These are phyloP conservation scores for Aspergillus terreus DNA, from an alignment of 2,329 filamentous ascomycete genomes.

Conservation along the genomic window DNA sequence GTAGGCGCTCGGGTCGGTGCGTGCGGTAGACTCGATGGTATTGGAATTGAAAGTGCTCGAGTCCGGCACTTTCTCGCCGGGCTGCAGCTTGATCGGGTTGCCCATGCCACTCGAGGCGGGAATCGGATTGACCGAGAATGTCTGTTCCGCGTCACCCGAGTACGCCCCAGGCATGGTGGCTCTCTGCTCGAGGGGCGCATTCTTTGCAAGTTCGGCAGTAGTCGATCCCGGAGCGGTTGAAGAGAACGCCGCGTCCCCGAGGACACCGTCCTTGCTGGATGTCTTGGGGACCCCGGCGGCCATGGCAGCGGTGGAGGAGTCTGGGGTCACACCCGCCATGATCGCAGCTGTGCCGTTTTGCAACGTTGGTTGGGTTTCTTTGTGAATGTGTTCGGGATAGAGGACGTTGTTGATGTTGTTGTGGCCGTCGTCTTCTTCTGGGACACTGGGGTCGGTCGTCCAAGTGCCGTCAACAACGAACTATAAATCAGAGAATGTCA, in stretches of 20 bases:
- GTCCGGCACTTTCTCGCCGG: slow-evolving; percentile 77
- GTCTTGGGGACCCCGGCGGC: slow-evolving; percentile 34
- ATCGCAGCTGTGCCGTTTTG: slow-evolving; percentile 19
- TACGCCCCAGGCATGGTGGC: slow-evolving; percentile 58
- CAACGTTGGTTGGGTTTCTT: slow-evolving; percentile 7
- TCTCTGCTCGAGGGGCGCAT: slow-evolving; percentile 60
- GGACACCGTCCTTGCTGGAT: slow-evolving; percentile 16
- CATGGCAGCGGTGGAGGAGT: slow-evolving; percentile 64
- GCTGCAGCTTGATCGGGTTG: slow-evolving; percentile 75
- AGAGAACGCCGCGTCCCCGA: slow-evolving; percentile 52
- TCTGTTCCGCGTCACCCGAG: slow-evolving; percentile 37
- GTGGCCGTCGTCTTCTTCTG: slow-evolving; percentile 75
- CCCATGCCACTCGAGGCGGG: slow-evolving; percentile 57
- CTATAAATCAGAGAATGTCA: slow-evolving; percentile 45
- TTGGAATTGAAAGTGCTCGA: slow-evolving; percentile 61
- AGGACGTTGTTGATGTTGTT: slow-evolving; percentile 94
- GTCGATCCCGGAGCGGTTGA: slow-evolving; percentile 65
- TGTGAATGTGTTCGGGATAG: slow-evolving; percentile 64
- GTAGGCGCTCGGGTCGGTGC: slow-evolving; percentile 79
- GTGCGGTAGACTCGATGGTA: slow-evolving; percentile 63
- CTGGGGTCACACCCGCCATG: slow-evolving; percentile 63
- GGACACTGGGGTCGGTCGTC: slow-evolving; percentile 75
- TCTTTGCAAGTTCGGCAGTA: slow-evolving; percentile 64
- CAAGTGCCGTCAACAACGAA: slow-evolving; percentile 94
- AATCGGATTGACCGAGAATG: slow-evolving; percentile 52